Conservation (phyloP, 2,329 filamentous ascomycete genomes). For the Ascochyta koolunga region DNA sequence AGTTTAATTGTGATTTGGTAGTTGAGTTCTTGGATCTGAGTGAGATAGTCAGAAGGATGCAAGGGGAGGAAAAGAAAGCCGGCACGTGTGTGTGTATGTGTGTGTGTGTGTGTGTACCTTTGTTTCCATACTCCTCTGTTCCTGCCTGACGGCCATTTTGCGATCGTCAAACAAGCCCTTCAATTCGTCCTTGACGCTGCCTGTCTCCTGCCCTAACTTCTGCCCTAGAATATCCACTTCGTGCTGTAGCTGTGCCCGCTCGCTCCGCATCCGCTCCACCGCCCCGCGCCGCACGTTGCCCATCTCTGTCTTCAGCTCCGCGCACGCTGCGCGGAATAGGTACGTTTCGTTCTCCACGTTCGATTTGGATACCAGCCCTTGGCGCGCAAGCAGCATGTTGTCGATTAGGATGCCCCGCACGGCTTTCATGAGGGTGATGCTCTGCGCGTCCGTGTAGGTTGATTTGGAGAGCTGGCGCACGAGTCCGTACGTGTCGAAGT, state of each 20-base stretch:
- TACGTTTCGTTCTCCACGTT: conserved; percentile 96
- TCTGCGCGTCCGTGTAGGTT: conserved; percentile 75
- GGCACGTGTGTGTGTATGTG: too few species aligned
- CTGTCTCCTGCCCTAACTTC: conserved; percentile 80
- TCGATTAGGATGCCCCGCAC: conserved; percentile 76
- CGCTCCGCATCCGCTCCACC: conserved; percentile 80
- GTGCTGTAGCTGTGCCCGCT: conserved; percentile 86
- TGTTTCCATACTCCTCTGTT: conserved; percentile 84
- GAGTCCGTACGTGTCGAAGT: conserved; percentile 93
- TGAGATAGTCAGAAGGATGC: too few species aligned
- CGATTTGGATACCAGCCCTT: conserved; percentile 83
- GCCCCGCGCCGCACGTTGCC: conserved; percentile 76
- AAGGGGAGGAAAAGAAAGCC: too few species aligned
- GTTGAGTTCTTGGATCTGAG: conserved; percentile 86
- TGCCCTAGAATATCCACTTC: conserved; percentile 94
- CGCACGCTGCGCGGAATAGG: conserved; percentile 91
- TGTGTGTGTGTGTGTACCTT: conserved; percentile 57
- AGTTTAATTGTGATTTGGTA: conserved; percentile 93
- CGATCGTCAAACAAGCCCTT: conserved; percentile 96
- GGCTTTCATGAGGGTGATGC: conserved; percentile 89
- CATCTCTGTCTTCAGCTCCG: conserved; percentile 87
- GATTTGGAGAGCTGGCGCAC: conserved; percentile 77
- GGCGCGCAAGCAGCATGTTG: conserved; percentile 81
- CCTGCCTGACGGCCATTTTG: conserved; percentile 87
- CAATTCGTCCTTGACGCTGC: conserved; percentile 85